Base-by-base conservation (phyloP, 2,329 filamentous ascomycete genomes). In the Exophiala oligosperma region DNA sequence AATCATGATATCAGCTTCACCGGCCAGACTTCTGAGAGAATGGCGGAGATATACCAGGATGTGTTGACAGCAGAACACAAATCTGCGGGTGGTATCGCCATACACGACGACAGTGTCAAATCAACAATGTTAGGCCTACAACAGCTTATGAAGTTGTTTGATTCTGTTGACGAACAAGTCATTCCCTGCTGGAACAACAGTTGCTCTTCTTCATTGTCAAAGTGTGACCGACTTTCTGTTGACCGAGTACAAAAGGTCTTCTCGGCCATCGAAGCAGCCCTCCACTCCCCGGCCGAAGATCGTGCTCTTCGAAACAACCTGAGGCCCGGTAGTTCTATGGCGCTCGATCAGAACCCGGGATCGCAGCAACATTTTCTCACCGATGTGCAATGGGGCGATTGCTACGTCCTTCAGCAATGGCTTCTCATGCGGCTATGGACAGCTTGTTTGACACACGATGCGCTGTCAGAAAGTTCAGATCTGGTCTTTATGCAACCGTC, bases 91-190 rank as follows among this genome's bases (percentile, higher is more conserved):
- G 40, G 43, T 26, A 55, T 55, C 35, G 8, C 40, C 9, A 38
- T 55, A 26, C 52, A 55, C n/a, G 52, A 49, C 21, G 52, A 55
- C n/a, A 32, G 35, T 35, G 44, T 37, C 21, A 17, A 26, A 21
- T 48, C 41, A 21, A 38, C 43, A 21, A 55, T 55, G 52, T 43
- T 28, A n/a, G 43, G 26, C 5, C 28, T 55, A 21, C 43, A 24
- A 23, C 52, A 55, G 35, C 52, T 55, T 29, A 55, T 55, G 52
- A 40, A 49, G n/a, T 24, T 55, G 12, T 55, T 55, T 40, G 52
- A 55, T 14, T 49, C 52, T 1, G 44, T 55, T 1, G 52, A 55
- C 44, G 52, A 55, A 32, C 28, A 55, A 32, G 43, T 55, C n/a
- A 55, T 55, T 24, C 41, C 52, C 14, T 55, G 52, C 43, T 55